Conservation (phyloP, 148 eudicot genomes). For the Pouteria glomerata region DNA sequence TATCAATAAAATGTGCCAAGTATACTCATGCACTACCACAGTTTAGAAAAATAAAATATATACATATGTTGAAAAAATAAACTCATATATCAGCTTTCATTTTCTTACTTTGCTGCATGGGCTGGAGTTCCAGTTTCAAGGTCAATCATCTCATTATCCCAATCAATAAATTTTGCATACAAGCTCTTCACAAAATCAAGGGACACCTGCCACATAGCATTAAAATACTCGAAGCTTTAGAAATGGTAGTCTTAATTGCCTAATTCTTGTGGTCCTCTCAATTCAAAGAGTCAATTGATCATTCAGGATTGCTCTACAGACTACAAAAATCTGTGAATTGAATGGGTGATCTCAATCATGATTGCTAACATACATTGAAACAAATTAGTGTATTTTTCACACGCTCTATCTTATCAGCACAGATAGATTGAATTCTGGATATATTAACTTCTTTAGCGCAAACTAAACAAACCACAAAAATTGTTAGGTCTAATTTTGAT, state of each 20-base stretch:
- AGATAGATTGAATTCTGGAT: neutral
- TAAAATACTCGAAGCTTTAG: neutral
- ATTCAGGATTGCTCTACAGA: neutral
- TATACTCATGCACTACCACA: conserved; percentile 1
- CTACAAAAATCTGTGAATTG: neutral
- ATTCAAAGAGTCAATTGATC: neutral
- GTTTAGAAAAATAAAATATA: neutral
- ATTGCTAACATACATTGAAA: neutral
- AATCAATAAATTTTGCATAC: conserved; percentile 96
- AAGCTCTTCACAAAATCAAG: conserved; percentile 93
- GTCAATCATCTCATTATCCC: conserved; percentile 95
- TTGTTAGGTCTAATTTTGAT: no score
- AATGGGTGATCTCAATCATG: neutral
- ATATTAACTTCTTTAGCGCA: neutral
- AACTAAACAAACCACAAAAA: neutral
- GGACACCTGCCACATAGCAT: conserved; percentile 64
- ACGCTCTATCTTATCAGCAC: neutral
- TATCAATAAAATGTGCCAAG: neutral
- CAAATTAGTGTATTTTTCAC: neutral
- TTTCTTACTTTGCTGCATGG: conserved; percentile 80
- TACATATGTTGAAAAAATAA: neutral
- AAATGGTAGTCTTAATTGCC: neutral
- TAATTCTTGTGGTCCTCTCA: neutral
- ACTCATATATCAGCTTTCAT: neutral
- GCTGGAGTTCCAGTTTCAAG: conserved; percentile 69